phyloP scores from a whole-genome alignment of 1,284 basidiomycete species.

The Rhodofomes roseus region DNA sequence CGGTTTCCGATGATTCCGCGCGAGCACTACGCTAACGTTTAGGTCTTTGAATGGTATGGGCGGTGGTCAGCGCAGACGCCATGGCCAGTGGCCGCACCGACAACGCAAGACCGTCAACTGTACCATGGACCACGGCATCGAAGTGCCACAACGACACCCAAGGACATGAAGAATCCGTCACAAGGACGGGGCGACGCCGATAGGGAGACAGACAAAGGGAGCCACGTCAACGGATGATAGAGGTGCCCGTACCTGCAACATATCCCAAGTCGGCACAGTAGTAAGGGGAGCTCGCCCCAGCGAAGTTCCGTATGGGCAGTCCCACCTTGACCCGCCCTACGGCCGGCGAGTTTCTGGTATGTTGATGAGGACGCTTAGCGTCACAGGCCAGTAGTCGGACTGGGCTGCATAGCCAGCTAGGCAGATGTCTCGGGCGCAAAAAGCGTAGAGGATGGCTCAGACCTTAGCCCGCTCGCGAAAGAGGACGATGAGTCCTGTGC shows the following conservation, averaged over 20 bases:
- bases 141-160: neutral
- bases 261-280: slow-evolving; percentile 19
- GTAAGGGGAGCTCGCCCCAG: neutral
- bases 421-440: too few species aligned
- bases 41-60: too few species aligned
- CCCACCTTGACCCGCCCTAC: too few species aligned
- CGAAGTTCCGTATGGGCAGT: too few species aligned
- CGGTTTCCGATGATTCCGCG: too few species aligned
- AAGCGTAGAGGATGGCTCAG: slow-evolving; percentile 51
- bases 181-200: slow-evolving; percentile 28
- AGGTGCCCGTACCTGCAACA: slow-evolving; percentile 25
- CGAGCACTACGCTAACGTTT: too few species aligned
- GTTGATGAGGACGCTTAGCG: slow-evolving; percentile 28
- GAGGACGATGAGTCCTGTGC: slow-evolving; percentile 31
- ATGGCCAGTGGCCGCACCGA: slow-evolving; percentile 2
- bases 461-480: slow-evolving; percentile 55
- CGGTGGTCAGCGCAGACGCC: neutral
- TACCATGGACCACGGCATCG: neutral
- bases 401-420: slow-evolving; percentile 36
- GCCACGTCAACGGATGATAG: neutral
- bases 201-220: slow-evolving; percentile 1
- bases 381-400: slow-evolving; percentile 38
- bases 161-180: neutral
- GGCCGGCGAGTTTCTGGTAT: slow-evolving; percentile 41
- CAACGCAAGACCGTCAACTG: neutral